Evolutionary conservation across 2,329 filamentous ascomycete species (phyloP).

Genomic region (Cytospora leucostoma): DNA sequence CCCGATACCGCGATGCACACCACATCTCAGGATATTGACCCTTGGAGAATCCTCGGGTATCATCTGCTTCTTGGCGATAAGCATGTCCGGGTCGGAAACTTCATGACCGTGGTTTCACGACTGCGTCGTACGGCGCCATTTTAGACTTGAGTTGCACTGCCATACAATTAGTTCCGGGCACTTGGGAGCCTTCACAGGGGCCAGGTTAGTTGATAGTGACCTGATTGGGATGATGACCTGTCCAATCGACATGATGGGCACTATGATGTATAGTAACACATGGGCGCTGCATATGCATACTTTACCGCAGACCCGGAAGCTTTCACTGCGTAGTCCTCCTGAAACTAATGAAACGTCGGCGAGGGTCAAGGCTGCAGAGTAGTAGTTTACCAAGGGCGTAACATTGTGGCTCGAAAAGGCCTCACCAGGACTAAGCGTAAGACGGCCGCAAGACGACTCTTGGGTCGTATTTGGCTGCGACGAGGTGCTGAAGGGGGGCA

Average conservation of each 20-base stretch:
- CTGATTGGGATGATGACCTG: not conserved
- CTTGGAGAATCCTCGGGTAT: not conserved
- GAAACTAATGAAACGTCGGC: not conserved
- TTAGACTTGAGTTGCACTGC: not conserved
- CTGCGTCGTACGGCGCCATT: not conserved
- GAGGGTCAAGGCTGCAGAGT: not conserved
- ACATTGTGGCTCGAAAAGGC: not conserved
- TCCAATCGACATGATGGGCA: not conserved
- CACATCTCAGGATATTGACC: not conserved
- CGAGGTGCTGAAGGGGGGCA: not conserved
- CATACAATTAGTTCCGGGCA: not conserved
- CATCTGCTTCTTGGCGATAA: not conserved
- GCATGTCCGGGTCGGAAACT: not conserved
- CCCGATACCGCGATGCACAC: not conserved
- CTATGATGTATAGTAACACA: not conserved
- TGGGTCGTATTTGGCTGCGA: not conserved
- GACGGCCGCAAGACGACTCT: not conserved
- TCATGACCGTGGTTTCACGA: not conserved
- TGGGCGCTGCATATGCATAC: not conserved
- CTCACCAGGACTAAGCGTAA: not conserved
- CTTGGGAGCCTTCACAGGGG: not conserved
- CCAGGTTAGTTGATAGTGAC: not conserved
- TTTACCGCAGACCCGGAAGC: not conserved
- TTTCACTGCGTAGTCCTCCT: not conserved
- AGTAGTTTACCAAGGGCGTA: not conserved